Base-by-base conservation (phyloP, 2,329 filamentous ascomycete species). In the Cytospora leucostoma region DNA sequence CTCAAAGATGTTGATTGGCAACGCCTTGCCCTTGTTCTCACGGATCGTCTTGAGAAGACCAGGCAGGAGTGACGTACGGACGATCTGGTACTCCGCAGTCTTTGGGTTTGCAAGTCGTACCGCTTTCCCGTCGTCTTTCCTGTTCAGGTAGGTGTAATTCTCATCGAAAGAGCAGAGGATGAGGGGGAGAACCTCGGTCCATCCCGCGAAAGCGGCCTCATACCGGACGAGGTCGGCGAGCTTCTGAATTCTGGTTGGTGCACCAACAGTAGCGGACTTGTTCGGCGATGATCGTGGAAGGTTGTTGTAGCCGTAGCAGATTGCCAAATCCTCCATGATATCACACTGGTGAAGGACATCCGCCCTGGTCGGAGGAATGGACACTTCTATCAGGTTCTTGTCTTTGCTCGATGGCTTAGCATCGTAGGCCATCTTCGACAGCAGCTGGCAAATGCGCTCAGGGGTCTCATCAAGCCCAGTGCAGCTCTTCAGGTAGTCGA, bases 131-230 rank as follows among this genome's bases (percentile, higher is more conserved):
- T 96, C 91, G 69, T 97, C 93, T 73, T 88, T 88, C 73, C 93
- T 89, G 79, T 97, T 97, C 15, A 99, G 82, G 90, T 92, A 97
- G 65, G 84, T 89, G 75, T 98, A 99, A 80, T 99, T 99, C 83
- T 99, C 95, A 73, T 98, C 94, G 76, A 97, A 93, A 53, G 92
- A 96, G 83, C 95, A 99, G 61, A 99, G 86, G 69, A 97, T 98
- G 34, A 99, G 83, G 33, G 95, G 94, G 85, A 99, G 89, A 62
- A 97, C 94, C 80, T 99, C 95, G 61, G 87, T 89, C 95, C 95
- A 99, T 65, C 95, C 95, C 7, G 94, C 90, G 87, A 97, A 95
- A 61, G 93, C 94, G 57, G 91, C 86, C 76, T 99, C 95, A 61
- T 88, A 80, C 60, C 95, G 90, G 65, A 98, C 86, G 69, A 98